A percentile compares a stretch with the other conserved stretches of the same genome.
These are phyloP conservation scores for Neonectria faginata DNA, from an alignment of 2,329 filamentous ascomycete genomes.

Conservation along the genomic window DNA sequence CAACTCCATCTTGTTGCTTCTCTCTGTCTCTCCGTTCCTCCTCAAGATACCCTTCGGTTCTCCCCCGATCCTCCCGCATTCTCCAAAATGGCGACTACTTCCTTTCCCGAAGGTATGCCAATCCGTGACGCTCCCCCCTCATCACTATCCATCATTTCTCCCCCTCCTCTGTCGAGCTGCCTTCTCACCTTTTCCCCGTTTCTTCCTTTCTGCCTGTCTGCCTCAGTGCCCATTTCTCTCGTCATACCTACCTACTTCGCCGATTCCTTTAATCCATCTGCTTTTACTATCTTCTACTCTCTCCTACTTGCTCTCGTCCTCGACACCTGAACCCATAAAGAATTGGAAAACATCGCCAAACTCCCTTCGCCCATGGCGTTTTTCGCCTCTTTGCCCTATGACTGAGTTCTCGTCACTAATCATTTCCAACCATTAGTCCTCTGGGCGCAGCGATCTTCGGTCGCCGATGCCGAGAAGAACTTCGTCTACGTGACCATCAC, in stretches of 20 bases:
- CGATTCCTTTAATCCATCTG: not conserved
- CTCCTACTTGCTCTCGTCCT: not conserved
- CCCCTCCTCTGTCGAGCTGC: constrained; percentile 8
- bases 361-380: not conserved
- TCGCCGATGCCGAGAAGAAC: constrained; percentile 85
- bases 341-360: constrained; percentile 4
- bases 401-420: constrained; percentile 27
- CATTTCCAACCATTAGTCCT: constrained; percentile 71
- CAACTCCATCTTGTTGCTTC: constrained; percentile 34
- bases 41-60: constrained; percentile 42
- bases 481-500: constrained; percentile 93
- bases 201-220: constrained; percentile 6
- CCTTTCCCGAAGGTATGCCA: constrained; percentile 55
- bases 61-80: constrained; percentile 13
- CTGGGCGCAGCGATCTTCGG: constrained; percentile 97
- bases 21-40: constrained; percentile 30
- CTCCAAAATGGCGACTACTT: constrained; percentile 40
- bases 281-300: not conserved
- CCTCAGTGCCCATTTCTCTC: not conserved
- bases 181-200: not conserved
- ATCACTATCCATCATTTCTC: constrained; percentile 6
- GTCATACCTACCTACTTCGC: not conserved
- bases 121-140: constrained; percentile 25
- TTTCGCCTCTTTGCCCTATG: not conserved
- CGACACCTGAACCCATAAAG: not conserved